phyloP scores from a whole-genome alignment of 148 eudicot species.

The Vaccinium myrtillus region DNA sequence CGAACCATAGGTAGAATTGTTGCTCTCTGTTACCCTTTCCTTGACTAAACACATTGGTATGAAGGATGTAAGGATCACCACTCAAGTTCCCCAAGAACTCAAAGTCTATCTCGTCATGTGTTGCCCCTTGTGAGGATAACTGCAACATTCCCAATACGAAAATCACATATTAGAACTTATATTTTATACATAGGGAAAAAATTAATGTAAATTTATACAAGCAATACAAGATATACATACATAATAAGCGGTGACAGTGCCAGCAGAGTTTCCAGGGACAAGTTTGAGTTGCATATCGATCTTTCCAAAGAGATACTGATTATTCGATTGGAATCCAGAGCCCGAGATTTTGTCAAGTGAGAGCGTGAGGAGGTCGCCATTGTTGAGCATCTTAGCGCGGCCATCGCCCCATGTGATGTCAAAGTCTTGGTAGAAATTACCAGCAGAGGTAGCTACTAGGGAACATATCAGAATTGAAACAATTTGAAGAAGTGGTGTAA shows the following conservation, averaged over 20 bases:
- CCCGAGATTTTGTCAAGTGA: slow-evolving; percentile 30
- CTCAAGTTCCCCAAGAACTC: slow-evolving; percentile 43
- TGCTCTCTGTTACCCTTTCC: slow-evolving; percentile 42
- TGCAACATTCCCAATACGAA: slow-evolving; percentile 9
- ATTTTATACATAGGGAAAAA: neutral
- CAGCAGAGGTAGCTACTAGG: neutral
- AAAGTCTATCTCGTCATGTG: slow-evolving; percentile 42
- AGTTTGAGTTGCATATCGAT: slow-evolving; percentile 40
- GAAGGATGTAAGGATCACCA: slow-evolving; percentile 40
- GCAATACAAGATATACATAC: slow-evolving; percentile 4
- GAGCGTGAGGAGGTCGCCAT: slow-evolving; percentile 29
- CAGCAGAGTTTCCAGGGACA: slow-evolving; percentile 40
- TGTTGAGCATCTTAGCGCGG: slow-evolving; percentile 33
- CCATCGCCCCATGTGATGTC: slow-evolving; percentile 44
- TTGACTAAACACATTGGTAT: slow-evolving; percentile 38
- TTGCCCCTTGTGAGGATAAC: slow-evolving; percentile 40
- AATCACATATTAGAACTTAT: neutral
- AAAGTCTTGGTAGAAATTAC: slow-evolving; percentile 21
- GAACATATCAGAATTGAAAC: neutral
- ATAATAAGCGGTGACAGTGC: slow-evolving; percentile 42
- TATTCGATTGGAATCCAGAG: slow-evolving; percentile 34
- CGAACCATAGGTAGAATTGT: slow-evolving; percentile 40
- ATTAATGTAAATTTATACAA: neutral
- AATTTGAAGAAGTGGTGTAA: neutral
- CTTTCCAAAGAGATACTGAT: slow-evolving; percentile 30